Percentiles rank a stretch among this genome's conserved stretches.
Evolutionary conservation across 106 monocot genomes (phyloP).

Genomic region (Phalaenopsis equestris): DNA sequence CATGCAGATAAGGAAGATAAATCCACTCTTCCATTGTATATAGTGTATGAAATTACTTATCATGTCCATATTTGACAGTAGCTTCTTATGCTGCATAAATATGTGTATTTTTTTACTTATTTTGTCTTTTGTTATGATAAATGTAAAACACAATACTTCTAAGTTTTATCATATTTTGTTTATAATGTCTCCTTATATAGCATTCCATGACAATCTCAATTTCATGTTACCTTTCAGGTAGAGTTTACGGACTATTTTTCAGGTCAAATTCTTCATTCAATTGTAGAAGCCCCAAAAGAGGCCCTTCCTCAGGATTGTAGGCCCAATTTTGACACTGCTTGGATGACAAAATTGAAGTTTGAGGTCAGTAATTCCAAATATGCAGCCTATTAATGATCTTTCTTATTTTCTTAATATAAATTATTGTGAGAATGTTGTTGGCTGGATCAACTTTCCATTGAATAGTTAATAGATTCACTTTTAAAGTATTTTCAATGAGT

Average conservation of each 20-base stretch:
- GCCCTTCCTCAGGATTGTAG: slow-evolving; percentile 80
- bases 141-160: neutral
- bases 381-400: neutral
- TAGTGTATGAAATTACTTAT: no score
- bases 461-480: neutral
- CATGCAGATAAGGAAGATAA: no score
- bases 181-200: neutral
- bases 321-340: slow-evolving; percentile 70
- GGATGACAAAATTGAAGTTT: slow-evolving; percentile 55
- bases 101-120: neutral
- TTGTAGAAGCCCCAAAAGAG: slow-evolving; percentile 83
- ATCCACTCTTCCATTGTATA: no score
- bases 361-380: slow-evolving; percentile 34
- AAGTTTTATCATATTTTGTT: neutral
- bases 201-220: neutral
- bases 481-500: neutral
- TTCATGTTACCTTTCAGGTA: slow-evolving; percentile 38
- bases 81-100: no score
- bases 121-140: neutral
- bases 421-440: neutral
- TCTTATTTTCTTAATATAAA: neutral
- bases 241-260: slow-evolving; percentile 88
- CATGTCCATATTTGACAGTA: no score
- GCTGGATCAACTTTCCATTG: neutral
- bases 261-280: slow-evolving; percentile 47